Evolutionary conservation across 306 rosid genomes (phyloP), one percentile per base, ranked within the genome.

Genomic region (Glycine soja): DNA sequence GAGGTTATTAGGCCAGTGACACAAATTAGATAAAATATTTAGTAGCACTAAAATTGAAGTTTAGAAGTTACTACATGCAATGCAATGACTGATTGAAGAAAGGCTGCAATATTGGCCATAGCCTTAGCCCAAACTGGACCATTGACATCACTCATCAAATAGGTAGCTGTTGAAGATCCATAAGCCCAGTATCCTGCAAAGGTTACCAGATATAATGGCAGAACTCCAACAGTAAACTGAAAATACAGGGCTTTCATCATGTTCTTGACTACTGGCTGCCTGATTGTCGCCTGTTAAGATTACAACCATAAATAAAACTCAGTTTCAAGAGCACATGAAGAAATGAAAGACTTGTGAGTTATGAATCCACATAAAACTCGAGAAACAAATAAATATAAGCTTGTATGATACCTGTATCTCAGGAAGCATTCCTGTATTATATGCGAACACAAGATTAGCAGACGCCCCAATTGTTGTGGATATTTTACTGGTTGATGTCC

Each of bases 371-470:
- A 48, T 5, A 34, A 46, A 70, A 70, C 78, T 67, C 30, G 7
- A 66, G 62, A 74, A 75, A 73, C 19, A n/a, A 78, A 70, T 78
- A 38, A 30, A 15, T 30, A 9, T 30, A 59, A 77, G 62, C 19
- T 77, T 62, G 73, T 36, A 53, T 48, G 78, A 46, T 87, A 90
- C 99, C 96, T 95, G 99, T 82, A 95, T 95, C 85, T 95, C 99
- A 11, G 99, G 99, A 84, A 95, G 96, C 98, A 95, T 95, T 85
- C 99, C 99, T 2, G 99, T 93, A 79, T 95, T 95, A 71, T 86
- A 95, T 48, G 98, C 98, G 8, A 95, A 95, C 71, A 93, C 97
- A 32, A 95, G 97, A 87, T 88, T 95, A 14, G 99, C 99, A 82
- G 91, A 77, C 5, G 99, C 99, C 13, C 97, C 94, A 12, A 90